Evolutionary conservation across 805 yeast genomes (phyloP), one percentile per base, ranked within the genome.

Genomic region (Candida ascalaphidarum): DNA sequence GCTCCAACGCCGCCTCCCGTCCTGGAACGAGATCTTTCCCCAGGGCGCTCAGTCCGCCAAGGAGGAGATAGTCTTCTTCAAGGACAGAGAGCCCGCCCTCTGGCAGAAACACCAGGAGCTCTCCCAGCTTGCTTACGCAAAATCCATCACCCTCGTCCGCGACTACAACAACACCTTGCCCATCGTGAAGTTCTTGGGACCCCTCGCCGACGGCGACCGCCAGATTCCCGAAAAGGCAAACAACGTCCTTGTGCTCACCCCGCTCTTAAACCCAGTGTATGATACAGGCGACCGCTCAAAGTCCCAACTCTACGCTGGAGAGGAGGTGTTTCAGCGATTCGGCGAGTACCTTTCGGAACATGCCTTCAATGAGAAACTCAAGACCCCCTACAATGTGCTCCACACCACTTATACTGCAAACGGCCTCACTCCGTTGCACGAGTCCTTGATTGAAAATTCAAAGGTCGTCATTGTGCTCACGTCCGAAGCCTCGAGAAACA

Each of bases 341-440:
- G 79, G 79, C 7, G 56, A 59, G 13, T 40, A 56, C 26, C 38
- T 74, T 13, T 55, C 71, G 6, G 48, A 57, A 22, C 64, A 61
- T 28, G 44, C 50, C 3, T 36, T 37, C 5, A 45, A 42, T 22
- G n/a, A n/a, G n/a, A 29, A 36, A 4, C 32, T 36, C 14, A 39
- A 40, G 13, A 44, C 38, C 9, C 44, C 63, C 4, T 71, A 65
- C 37, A 67, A 68, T 32, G 72, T 75, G 2, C 41, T 65, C 7
- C 81, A 74, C 42, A 68, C 78, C 1, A 65, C 76, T 2, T 74
- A 74, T 39, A 71, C 79, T 0, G 77, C 67, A 4, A 65, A 68
- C 35, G 75, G 75, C 3, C 52, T 74, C 16, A 68, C 77, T n/a
- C 52, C 62, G 11, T 46, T 68, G 21, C 80, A 74, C 39, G 80